These are phyloP conservation scores for Trichoderma reesei DNA, from an alignment of 495 filamentous ascomycete species.

Conservation along the genomic window DNA sequence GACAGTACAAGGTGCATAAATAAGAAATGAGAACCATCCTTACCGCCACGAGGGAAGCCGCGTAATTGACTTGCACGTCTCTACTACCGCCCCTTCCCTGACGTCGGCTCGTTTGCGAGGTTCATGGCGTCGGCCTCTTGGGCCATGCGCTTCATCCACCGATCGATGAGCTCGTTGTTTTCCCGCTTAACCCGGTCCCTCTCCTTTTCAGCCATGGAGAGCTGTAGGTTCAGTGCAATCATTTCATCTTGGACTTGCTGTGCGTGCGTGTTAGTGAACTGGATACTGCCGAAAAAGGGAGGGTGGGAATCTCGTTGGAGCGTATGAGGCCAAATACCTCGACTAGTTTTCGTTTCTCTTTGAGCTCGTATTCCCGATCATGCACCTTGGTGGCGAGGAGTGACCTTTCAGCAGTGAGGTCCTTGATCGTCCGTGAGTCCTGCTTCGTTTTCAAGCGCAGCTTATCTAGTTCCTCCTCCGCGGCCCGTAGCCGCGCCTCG, in stretches of 20 bases:
- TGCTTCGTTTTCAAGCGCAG: constrained; percentile 45
- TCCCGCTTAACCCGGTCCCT: constrained; percentile 60
- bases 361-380: constrained; percentile 78
- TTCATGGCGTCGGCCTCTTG: constrained; percentile 88
- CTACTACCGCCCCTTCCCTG: background rate
- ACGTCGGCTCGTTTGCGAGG: constrained; percentile 34
- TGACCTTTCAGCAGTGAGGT: constrained; percentile 53
- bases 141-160: constrained; percentile 83
- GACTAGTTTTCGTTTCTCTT: constrained; percentile 69
- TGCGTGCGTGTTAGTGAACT: background rate
- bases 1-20: background rate
- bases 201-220: constrained; percentile 74
- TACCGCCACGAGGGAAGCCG: background rate
- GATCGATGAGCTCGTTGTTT: constrained; percentile 77
- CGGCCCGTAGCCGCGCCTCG: constrained; percentile 47
- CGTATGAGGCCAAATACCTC: constrained; percentile 40
- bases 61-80: background rate
- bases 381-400: constrained; percentile 51
- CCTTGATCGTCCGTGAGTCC: constrained; percentile 47
- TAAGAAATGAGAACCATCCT: constrained; percentile 4
- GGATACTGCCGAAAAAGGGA: too few relatives aligned
- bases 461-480: constrained; percentile 51
- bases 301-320: background rate
- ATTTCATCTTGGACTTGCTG: constrained; percentile 87
- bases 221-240: constrained; percentile 70